Evolutionary conservation across 2,329 filamentous ascomycete species (phyloP).

Genomic region (Sporothrix brunneoviolacea): DNA sequence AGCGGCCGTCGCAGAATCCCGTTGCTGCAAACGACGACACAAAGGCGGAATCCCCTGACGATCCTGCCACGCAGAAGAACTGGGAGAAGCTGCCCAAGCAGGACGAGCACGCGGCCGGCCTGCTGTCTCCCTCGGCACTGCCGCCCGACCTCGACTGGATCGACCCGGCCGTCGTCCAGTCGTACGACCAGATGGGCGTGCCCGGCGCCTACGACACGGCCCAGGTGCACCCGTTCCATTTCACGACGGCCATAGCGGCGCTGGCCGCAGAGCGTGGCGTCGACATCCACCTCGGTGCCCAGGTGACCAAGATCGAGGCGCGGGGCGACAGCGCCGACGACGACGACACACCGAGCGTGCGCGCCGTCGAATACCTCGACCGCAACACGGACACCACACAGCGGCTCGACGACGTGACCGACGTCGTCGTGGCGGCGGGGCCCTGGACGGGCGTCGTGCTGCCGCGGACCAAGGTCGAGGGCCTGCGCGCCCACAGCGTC

Average conservation of each 20-base stretch:
- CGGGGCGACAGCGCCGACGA: constrained; percentile 16
- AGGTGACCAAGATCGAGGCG: constrained; percentile 59
- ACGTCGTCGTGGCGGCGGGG: constrained; percentile 50
- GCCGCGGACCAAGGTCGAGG: constrained; percentile 50
- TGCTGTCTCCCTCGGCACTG: constrained; percentile 52
- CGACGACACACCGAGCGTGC: constrained; percentile 22
- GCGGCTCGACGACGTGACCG: constrained; percentile 40
- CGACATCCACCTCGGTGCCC: constrained; percentile 58
- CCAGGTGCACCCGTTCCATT: constrained; percentile 88
- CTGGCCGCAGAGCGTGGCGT: constrained; percentile 65
- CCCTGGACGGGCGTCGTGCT: constrained; percentile 58
- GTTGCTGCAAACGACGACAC: neutral
- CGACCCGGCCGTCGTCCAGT: constrained; percentile 54
- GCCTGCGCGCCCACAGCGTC: constrained; percentile 58
- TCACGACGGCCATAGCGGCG: constrained; percentile 76
- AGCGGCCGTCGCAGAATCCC: neutral
- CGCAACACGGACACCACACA: constrained; percentile 32
- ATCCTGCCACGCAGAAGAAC: constrained; percentile 28
- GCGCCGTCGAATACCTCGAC: constrained; percentile 55
- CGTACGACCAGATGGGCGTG: constrained; percentile 75
- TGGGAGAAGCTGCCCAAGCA: constrained; percentile 60
- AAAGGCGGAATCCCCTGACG: neutral
- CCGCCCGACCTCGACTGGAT: constrained; percentile 84
- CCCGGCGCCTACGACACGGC: constrained; percentile 68
- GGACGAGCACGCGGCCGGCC: constrained; percentile 38